Conservation (phyloP, 2,329 filamentous ascomycete genomes). For the Xylariaceae sp. region DNA sequence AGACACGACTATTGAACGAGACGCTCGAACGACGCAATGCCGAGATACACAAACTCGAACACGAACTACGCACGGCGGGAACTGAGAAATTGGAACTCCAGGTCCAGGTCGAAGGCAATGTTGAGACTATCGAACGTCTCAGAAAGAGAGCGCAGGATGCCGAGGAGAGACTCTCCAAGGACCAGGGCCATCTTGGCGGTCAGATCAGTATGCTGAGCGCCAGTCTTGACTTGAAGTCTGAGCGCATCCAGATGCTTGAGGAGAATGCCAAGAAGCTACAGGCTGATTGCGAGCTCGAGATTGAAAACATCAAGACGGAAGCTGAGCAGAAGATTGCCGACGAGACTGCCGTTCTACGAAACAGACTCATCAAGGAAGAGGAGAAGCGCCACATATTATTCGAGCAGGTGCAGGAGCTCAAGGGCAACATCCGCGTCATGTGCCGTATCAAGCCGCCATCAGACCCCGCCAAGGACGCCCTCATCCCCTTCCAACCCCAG, state of each 20-base stretch:
- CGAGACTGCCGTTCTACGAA: slow-evolving; percentile 54
- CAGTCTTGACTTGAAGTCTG: slow-evolving; percentile 27
- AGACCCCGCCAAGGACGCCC: slow-evolving; percentile 52
- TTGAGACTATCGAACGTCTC: slow-evolving; percentile 29
- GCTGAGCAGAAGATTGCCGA: slow-evolving; percentile 69
- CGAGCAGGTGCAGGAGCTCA: slow-evolving; percentile 96
- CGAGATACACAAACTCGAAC: slow-evolving; percentile 43
- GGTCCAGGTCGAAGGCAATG: slow-evolving; percentile 25
- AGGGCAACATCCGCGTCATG: slow-evolving; percentile 98
- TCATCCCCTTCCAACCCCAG: slow-evolving; percentile 73
- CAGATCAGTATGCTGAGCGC: slow-evolving; percentile 29
- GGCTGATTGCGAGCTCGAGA: slow-evolving; percentile 22
- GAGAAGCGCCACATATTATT: slow-evolving; percentile 85
- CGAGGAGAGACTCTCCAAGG: slow-evolving; percentile 29
- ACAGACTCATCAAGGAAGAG: slow-evolving; percentile 87
- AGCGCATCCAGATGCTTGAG: slow-evolving; percentile 27
- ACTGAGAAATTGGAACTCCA: slow-evolving; percentile 23
- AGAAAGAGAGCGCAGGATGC: slow-evolving; percentile 29
- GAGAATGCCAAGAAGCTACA: slow-evolving; percentile 24
- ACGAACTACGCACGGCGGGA: slow-evolving; percentile 36
- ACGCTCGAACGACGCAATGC: slow-evolving; percentile 52
- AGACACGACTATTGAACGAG: slow-evolving; percentile 34
- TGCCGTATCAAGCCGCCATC: slow-evolving; percentile 82
- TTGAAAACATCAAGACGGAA: slow-evolving; percentile 71
- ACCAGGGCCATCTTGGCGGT: slow-evolving; percentile 30